These are phyloP conservation scores for Chlamydomonas sp. DNA, from an alignment of 139 green algal genomes.

Conservation along the genomic window DNA sequence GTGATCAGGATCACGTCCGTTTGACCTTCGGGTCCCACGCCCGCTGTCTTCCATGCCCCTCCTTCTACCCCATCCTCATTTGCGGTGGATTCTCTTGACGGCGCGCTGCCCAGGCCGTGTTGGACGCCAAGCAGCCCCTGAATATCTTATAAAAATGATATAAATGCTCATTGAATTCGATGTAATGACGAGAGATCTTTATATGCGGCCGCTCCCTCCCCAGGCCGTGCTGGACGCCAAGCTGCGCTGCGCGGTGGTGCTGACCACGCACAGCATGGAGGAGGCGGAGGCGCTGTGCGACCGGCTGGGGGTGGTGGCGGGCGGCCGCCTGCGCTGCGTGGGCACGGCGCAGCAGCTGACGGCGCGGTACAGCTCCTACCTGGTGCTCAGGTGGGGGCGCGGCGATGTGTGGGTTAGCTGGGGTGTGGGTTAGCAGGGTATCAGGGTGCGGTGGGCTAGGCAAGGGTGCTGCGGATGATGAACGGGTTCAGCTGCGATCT, in stretches of 20 bases:
- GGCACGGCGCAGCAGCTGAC: conserved; percentile 83
- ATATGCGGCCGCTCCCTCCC: neutral
- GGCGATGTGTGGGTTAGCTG: neutral
- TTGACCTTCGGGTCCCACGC: too few relatives aligned
- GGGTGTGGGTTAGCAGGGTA: neutral
- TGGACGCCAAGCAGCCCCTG: too few relatives aligned
- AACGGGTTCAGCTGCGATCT: too few relatives aligned
- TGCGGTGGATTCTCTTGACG: too few relatives aligned
- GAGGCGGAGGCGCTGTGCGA: conserved; percentile 91
- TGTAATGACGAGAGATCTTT: too few relatives aligned
- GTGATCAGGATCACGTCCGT: too few relatives aligned
- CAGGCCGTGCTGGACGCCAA: conserved; percentile 58
- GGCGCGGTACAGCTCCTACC: conserved; percentile 55
- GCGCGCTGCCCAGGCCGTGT: too few relatives aligned
- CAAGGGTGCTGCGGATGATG: neutral
- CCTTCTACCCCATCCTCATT: too few relatives aligned
- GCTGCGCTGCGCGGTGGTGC: conserved; percentile 68
- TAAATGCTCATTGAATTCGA: too few relatives aligned
- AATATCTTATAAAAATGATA: too few relatives aligned
- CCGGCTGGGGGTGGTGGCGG: conserved; percentile 89
- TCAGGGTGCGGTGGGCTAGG: neutral
- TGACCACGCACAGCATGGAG: conserved; percentile 93
- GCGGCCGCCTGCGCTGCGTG: conserved; percentile 80
- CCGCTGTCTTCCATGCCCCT: too few relatives aligned
- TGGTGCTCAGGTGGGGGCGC: conserved; percentile 20